Percentiles rank a stretch among this genome's conserved stretches.
Evolutionary conservation across 208 protist genomes (phyloP).

Genomic region (Leishmania aethiopica): DNA sequence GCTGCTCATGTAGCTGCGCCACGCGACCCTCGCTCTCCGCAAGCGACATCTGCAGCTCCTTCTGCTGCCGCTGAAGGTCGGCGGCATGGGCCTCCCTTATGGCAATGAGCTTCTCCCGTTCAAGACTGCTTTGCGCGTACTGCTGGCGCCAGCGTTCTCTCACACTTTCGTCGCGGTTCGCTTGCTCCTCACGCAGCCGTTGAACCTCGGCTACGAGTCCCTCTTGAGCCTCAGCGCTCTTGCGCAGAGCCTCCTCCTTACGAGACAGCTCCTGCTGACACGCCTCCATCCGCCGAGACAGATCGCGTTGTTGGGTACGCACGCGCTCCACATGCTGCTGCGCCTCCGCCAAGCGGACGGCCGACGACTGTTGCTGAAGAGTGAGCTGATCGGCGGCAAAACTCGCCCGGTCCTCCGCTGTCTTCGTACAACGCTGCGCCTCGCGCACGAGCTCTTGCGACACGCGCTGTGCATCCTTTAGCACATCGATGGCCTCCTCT

Average conservation of each 20-base stretch:
- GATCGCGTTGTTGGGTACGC: background rate
- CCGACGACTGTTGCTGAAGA: slow-evolving; percentile 9
- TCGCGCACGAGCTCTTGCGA: slow-evolving; percentile 17
- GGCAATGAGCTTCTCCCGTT: slow-evolving; percentile 16
- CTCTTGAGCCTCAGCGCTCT: slow-evolving; percentile 5
- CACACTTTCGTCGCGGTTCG: background rate
- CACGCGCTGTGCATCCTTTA: slow-evolving; percentile 26
- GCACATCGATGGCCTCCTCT: slow-evolving; percentile 25
- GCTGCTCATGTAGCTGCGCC: slow-evolving; percentile 13
- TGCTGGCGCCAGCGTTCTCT: slow-evolving; percentile 27
- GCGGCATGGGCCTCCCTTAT: slow-evolving; percentile 13
- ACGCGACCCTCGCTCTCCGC: background rate
- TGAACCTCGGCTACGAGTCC: slow-evolving; percentile 2
- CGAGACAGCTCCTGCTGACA: slow-evolving; percentile 7
- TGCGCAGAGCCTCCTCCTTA: slow-evolving; percentile 14
- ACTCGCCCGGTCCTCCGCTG: slow-evolving; percentile 12
- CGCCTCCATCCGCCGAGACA: background rate
- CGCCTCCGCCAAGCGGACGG: slow-evolving; percentile 12
- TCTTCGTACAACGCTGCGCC: slow-evolving; percentile 13
- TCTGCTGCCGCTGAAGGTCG: slow-evolving; percentile 1
- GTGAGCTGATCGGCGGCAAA: slow-evolving; percentile 3
- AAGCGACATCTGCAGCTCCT: slow-evolving; percentile 4
- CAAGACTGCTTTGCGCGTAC: slow-evolving; percentile 25
- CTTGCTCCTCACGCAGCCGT: slow-evolving; percentile 5
- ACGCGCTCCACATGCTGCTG: slow-evolving; percentile 23